These are phyloP conservation scores for Lobosporangium transversale DNA, from an alignment of 192 early-diverging fungal species.

Conservation along the genomic window DNA sequence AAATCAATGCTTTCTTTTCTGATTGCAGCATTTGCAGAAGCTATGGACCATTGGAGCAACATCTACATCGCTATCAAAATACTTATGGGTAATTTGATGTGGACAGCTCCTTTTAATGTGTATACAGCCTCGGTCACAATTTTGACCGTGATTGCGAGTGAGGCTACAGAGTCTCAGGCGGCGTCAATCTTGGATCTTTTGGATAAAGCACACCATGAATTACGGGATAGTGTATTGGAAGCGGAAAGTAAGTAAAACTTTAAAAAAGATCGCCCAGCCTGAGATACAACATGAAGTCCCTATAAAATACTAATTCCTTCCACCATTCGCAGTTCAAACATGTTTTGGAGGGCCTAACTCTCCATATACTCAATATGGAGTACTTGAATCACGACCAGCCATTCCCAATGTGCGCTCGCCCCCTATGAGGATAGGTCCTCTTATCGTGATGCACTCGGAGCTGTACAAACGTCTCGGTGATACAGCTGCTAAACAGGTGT, in stretches of 20 bases:
- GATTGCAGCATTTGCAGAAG: constrained; percentile 33
- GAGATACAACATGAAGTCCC: too few species aligned
- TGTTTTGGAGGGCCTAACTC: constrained; percentile 37
- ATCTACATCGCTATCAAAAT: constrained; percentile 25
- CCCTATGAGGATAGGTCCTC: constrained; percentile 37
- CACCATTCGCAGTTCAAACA: constrained; percentile 36
- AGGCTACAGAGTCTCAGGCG: constrained; percentile 22
- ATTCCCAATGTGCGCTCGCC: constrained; percentile 6
- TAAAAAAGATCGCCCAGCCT: too few species aligned
- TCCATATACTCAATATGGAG: constrained; percentile 29
- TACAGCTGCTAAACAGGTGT: not conserved
- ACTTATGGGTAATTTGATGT: constrained; percentile 40
- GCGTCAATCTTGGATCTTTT: constrained; percentile 13
- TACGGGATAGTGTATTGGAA: too few species aligned
- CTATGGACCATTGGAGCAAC: constrained; percentile 51
- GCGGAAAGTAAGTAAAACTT: too few species aligned
- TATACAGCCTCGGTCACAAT: constrained; percentile 22
- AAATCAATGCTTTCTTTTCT: not conserved
- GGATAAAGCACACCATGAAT: constrained; percentile 26
- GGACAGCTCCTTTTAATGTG: constrained; percentile 23
- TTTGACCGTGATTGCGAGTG: constrained; percentile 28
- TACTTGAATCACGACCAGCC: constrained; percentile 12
- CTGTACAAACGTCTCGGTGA: constrained; percentile 8
- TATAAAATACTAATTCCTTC: too few species aligned
- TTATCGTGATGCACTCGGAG: constrained; percentile 31